Percentiles rank a stretch among this genome's conserved stretches.
Conservation (phyloP, 192 early-diverging fungal species). For the Backusella macrospora region DNA sequence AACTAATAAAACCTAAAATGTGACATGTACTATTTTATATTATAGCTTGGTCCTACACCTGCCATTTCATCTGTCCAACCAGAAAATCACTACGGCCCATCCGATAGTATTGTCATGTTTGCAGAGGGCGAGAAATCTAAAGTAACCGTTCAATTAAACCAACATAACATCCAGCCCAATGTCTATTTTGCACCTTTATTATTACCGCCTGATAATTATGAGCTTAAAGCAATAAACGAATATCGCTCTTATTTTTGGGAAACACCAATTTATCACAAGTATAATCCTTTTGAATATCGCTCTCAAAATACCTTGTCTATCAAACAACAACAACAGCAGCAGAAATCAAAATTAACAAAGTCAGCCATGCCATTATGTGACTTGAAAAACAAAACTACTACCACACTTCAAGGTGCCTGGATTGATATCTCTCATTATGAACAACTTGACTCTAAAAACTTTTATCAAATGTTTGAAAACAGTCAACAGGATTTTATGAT, state of each 20-base stretch:
- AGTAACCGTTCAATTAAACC: constrained; percentile 28
- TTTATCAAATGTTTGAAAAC: constrained; percentile 39
- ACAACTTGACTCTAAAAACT: constrained; percentile 19
- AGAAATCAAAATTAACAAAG: not conserved
- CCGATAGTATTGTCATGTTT: constrained; percentile 32
- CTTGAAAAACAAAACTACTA: not conserved
- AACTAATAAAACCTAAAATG: too few species aligned
- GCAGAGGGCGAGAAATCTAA: constrained; percentile 23
- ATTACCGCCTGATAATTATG: constrained; percentile 28
- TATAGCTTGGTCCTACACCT: constrained; percentile 33
- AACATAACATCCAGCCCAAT: constrained; percentile 24
- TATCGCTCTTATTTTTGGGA: constrained; percentile 40
- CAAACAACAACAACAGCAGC: not conserved
- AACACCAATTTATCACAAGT: constrained; percentile 27
- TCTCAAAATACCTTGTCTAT: constrained; percentile 24
- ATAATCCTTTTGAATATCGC: constrained; percentile 24
- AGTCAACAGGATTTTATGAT: constrained; percentile 31
- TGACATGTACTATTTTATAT: not conserved
- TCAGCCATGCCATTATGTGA: not conserved
- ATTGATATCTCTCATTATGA: constrained; percentile 29
- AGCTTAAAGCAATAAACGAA: constrained; percentile 24
- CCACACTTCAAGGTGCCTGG: constrained; percentile 22
- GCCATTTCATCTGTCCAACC: constrained; percentile 19
- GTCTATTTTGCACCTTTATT: constrained; percentile 34
- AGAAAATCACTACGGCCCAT: constrained; percentile 26